A percentile compares a stretch with the other conserved stretches of the same genome.
Evolutionary conservation across 352 stramenopile genomes (phyloP).

Genomic region (Phytopythium chamaehyphon): DNA sequence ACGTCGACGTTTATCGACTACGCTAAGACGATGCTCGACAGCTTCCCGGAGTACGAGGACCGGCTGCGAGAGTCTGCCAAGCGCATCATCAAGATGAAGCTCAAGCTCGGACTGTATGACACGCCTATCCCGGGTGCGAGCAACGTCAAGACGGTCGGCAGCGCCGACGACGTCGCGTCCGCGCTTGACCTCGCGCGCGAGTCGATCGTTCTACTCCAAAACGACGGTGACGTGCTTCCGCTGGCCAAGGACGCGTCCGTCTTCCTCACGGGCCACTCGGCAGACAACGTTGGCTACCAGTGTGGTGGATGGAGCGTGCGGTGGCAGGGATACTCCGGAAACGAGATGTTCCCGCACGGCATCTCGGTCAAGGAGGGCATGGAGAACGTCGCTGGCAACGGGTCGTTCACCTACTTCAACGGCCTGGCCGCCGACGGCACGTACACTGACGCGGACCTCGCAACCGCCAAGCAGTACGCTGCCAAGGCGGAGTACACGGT

Average conservation of each 20-base stretch:
- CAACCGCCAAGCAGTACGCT: constrained; percentile 47
- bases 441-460: constrained; percentile 36
- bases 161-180: constrained; percentile 31
- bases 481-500: constrained; percentile 58
- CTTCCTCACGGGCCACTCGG: constrained; percentile 65
- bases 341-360: constrained; percentile 54
- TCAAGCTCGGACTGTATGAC: constrained; percentile 69
- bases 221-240: constrained; percentile 48
- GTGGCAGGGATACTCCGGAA: constrained; percentile 81
- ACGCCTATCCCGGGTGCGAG: constrained; percentile 42
- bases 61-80: constrained; percentile 50
- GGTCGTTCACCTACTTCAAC: constrained; percentile 51
- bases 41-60: constrained; percentile 22
- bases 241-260: constrained; percentile 29
- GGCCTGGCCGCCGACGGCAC: constrained; percentile 40
- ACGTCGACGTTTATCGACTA: constrained; percentile 45
- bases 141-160: constrained; percentile 35
- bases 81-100: constrained; percentile 73
- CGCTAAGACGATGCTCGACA: constrained; percentile 36
- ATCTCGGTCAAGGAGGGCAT: constrained; percentile 50
- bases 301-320: constrained; percentile 78
- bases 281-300: constrained; percentile 61
- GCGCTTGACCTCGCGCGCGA: constrained; percentile 68
- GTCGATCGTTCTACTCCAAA: constrained; percentile 80
- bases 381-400: constrained; percentile 19